Evolutionary conservation across 805 yeast species (phyloP), one percentile per base, ranked within the genome.

Genomic region (Suhomyces prunicola): DNA sequence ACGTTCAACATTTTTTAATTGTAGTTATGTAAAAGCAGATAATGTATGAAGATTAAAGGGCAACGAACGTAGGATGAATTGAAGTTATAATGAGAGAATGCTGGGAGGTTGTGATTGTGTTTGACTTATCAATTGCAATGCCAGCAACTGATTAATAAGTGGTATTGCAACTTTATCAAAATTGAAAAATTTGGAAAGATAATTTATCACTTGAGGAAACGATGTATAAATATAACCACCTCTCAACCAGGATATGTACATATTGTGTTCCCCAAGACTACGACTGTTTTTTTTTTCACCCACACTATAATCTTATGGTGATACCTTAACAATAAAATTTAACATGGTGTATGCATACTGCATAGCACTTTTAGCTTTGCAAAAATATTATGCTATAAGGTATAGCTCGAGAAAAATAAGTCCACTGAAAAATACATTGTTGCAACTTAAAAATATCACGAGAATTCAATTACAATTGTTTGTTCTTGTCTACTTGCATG

Each of bases 291-390:
- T 24, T 33, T 47, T 47, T 47, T 24, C 33, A 17, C 13, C 23
- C n/a, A 19, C 40, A 19, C 44, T 47, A 48, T 41, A 42, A 48
- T 48, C 44, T 39, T 48, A 42, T 48, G 47, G 51, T 48, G 51
- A 48, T 48, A 48, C 51, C 31, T 35, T 24, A 48, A 48, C 51
- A 48, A 48, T 48, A 31, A 6, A 31, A 19, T 8, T 39, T 39
- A 19, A 19, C 15, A 39, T 15, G n/a, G 24, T 17, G 5, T 39
- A 39, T 39, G 42, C 42, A 39, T 17, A 10, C 42, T 39, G 42
- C 42, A 39, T 19, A 39, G 24, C 24, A 33, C 24, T 6, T 36
- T 36, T 36, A 6, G 41, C 41, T 6, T 36, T 36, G 24, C 42
- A 17, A 39, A 39, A 39, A 39, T 31, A 39, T 17, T 19, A 19